Percentiles rank a stretch among this genome's conserved stretches.
phyloP scores from a whole-genome alignment of 768 basidiomycete genomes.

The Austroboletus eburneus region DNA sequence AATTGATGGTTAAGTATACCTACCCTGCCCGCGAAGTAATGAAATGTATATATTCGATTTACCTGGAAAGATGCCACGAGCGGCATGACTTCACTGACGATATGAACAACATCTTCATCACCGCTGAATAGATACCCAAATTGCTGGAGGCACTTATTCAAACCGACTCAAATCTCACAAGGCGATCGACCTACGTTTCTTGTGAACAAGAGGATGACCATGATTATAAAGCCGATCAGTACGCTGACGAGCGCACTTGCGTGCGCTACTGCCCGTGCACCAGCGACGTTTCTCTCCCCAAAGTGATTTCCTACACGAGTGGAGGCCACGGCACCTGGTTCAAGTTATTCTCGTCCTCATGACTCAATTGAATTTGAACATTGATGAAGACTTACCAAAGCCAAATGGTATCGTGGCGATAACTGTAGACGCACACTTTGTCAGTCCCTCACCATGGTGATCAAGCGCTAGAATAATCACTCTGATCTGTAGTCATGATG shows the following conservation, averaged over 20 bases:
- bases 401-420: conserved; percentile 75
- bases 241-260: conserved; percentile 63
- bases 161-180: background rate
- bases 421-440: conserved; percentile 40
- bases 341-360: background rate
- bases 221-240: conserved; percentile 52
- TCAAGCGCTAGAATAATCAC: conserved; percentile 30
- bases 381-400: conserved; percentile 38
- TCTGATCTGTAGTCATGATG: conserved; percentile 79
- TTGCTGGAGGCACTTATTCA: conserved; percentile 28
- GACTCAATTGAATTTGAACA: background rate
- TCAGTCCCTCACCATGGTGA: background rate
- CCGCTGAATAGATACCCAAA: conserved; percentile 70
- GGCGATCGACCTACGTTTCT: conserved; percentile 45
- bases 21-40: conserved; percentile 47
- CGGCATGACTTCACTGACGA: conserved; percentile 49
- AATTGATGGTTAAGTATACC: background rate
- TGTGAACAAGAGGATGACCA: conserved; percentile 51
- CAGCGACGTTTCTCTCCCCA: conserved; percentile 48
- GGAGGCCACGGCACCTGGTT: conserved; percentile 60
- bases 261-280: conserved; percentile 57
- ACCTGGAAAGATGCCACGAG: conserved; percentile 55
- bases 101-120: conserved; percentile 47
- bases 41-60: background rate
- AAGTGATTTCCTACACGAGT: conserved; percentile 71